Base-by-base conservation (phyloP, 75 land plant genomes). In the Pinus albicaulis region DNA sequence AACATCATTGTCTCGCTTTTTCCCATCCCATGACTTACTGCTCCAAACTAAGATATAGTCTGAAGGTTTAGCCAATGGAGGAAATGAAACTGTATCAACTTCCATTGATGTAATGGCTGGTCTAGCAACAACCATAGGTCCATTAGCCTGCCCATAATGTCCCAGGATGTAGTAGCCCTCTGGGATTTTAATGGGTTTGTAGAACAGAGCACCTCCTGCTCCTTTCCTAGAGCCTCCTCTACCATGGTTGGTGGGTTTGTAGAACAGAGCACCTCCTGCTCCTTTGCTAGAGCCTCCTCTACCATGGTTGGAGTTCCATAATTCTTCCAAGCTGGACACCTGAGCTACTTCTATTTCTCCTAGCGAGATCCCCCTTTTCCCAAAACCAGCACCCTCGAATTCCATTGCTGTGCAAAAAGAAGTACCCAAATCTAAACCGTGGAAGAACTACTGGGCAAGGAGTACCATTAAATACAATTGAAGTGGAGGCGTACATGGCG, bases 41-140 rank as follows among this genome's bases (percentile, higher is more conserved):
- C 74, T 84, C 86, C 86, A 84, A 3, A 84, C 85, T 61, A 82
- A 24, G 19, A n/a, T 34, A 24, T 70, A 84, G 56, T 72, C 86
- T 38, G 60, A 52, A 8, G 86, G 86, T 16, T 52, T 53, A 13
- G 44, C 56, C 70, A 82, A 55, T 10, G 84, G 70, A 55, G 81
- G 75, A 44, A 48, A 25, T 38, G 66, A 57, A 22, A 16, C 25
- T 7, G 56, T 25, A 60, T 57, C 59, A 19, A 57, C 22, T n/a
- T 57, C 59, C 59, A 17, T 57, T n/a, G 57, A 24, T 55, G 56
- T 53, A 57, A 16, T 7, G 23, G 14, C 78, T 25, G 34, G 6
- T 55, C 38, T 22, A 17, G 16, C 36, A 34, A 23, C 22, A 74
- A 36, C 55, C 28, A 38, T 24, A 11, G 25, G 6, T 52, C 34